phyloP scores from a whole-genome alignment of 2,329 filamentous ascomycete species.

The Clarireedia paspali region DNA sequence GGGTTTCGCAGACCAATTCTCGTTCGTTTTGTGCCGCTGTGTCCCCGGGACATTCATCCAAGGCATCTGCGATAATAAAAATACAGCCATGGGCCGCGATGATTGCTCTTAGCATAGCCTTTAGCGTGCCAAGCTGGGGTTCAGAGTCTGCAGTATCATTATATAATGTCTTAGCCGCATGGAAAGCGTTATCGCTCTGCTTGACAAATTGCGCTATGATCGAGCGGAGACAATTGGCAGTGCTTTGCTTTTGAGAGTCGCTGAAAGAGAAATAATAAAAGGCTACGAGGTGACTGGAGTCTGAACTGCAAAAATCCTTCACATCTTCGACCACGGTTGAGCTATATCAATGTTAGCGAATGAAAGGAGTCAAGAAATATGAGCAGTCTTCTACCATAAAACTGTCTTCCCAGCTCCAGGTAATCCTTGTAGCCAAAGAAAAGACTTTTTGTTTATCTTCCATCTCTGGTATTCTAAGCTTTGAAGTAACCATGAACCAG shows the following conservation, averaged over 20 bases:
- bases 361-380: background rate
- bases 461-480: background rate
- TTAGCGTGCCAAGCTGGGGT: background rate
- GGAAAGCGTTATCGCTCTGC: background rate
- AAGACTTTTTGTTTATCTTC: background rate
- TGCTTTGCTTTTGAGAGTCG: background rate
- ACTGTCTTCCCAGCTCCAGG: background rate
- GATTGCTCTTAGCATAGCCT: background rate
- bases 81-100: background rate
- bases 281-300: background rate
- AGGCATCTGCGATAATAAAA: background rate
- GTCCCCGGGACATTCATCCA: background rate
- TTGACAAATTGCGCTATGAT: background rate
- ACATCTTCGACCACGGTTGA: background rate
- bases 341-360: background rate
- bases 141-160: background rate
- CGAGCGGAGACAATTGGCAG: background rate
- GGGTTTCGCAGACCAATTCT: background rate
- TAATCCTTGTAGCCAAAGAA: background rate
- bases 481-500: background rate
- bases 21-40: background rate
- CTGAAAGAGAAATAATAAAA: slow-evolving; percentile 2
- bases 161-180: background rate
- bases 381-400: background rate
- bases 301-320: background rate